Evolutionary conservation across 73 alveolate species (phyloP).

Genomic region (Paramecium sexaurelia): DNA sequence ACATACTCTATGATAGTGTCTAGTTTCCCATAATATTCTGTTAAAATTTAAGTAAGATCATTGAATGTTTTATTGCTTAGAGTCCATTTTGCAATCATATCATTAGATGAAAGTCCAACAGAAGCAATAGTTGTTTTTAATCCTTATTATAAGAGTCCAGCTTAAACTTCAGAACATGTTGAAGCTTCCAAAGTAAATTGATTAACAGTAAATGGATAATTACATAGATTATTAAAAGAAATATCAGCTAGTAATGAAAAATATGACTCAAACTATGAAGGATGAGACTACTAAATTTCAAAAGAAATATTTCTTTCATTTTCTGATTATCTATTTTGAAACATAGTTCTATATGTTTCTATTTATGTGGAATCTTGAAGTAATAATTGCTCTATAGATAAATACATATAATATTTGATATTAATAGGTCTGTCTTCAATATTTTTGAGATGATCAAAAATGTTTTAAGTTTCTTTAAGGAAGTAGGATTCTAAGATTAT

Average conservation of each 20-base stretch:
- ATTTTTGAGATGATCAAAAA: conserved; percentile 29
- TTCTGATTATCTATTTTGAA: background rate
- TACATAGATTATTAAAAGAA: background rate
- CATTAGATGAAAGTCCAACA: background rate
- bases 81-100: background rate
- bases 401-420: conserved; percentile 30
- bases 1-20: conserved; percentile 29
- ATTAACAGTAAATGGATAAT: background rate
- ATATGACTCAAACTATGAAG: conserved; percentile 13
- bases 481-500: background rate
- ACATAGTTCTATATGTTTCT: background rate
- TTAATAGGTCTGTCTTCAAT: conserved; percentile 30
- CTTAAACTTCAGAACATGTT: background rate
- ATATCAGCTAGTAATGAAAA: background rate
- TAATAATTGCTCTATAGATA: background rate
- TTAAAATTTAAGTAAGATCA: background rate
- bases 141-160: background rate
- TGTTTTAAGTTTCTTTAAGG: background rate
- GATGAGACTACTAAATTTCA: background rate
- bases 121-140: background rate
- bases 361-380: background rate
- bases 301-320: conserved; percentile 24
- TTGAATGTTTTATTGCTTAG: background rate
- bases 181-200: background rate
- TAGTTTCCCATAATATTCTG: background rate